These are phyloP conservation scores for Mychonastes homosphaera DNA, from an alignment of 139 green algal genomes.

Conservation along the genomic window DNA sequence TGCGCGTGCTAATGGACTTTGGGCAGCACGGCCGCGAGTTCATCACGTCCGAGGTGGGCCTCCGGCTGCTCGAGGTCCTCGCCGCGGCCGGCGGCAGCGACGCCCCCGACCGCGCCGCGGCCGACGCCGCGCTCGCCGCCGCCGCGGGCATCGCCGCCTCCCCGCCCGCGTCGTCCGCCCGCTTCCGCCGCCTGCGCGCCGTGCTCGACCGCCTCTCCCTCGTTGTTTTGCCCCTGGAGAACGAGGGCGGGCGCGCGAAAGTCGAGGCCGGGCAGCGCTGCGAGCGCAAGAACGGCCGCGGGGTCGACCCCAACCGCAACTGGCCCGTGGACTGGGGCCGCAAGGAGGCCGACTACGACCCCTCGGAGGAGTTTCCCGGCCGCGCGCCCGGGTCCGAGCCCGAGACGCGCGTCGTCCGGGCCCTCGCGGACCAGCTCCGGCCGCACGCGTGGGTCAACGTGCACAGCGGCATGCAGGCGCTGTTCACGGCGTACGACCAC, in stretches of 20 bases:
- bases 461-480: conserved; percentile 92
- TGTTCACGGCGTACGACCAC: conserved; percentile 96
- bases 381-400: conserved; percentile 71
- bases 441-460: conserved; percentile 92
- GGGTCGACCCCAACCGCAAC: conserved; percentile 96
- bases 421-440: conserved; percentile 45
- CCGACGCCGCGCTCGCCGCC: neutral
- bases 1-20: no score
- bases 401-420: conserved; percentile 61
- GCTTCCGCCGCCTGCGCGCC: no score
- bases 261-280: conserved; percentile 80
- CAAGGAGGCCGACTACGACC: conserved; percentile 89
- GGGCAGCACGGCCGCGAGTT: conserved; percentile 87
- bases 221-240: conserved; percentile 89
- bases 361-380: conserved; percentile 83
- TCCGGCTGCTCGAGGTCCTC: conserved; percentile 64
- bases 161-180: no score
- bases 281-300: conserved; percentile 94
- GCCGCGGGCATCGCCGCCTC: no score
- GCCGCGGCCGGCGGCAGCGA: neutral
- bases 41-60: conserved; percentile 68
- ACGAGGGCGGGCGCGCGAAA: conserved; percentile 58
- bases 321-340: conserved; percentile 89
- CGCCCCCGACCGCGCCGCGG: no score
- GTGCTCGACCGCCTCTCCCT: no score